These are phyloP conservation scores for Leptographium wingfieldii DNA, from an alignment of 2,329 filamentous ascomycete genomes.

Conservation along the genomic window DNA sequence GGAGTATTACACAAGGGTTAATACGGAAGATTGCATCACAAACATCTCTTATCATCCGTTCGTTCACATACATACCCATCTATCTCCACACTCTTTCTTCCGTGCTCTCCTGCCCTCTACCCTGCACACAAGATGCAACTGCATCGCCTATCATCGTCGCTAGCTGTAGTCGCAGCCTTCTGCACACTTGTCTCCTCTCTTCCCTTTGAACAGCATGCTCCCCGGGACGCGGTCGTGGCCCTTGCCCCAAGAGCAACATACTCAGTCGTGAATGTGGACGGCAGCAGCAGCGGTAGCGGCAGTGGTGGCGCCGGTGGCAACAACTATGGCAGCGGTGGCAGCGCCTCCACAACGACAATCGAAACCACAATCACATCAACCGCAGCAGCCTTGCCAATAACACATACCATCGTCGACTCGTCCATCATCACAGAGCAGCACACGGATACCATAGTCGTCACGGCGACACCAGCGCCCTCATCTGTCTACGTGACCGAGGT, in stretches of 20 bases:
- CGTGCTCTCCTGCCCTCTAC: background rate
- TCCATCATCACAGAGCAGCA: conserved; percentile 13
- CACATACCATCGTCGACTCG: conserved; percentile 13
- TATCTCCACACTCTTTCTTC: background rate
- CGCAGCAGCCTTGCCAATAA: conserved; percentile 7
- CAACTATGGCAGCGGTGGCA: background rate
- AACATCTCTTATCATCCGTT: too few relatives aligned
- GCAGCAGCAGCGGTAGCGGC: conserved; percentile 11
- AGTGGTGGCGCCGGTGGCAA: conserved; percentile 1
- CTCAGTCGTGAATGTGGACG: conserved; percentile 26
- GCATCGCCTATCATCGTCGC: conserved; percentile 6
- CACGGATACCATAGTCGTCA: conserved; percentile 16
- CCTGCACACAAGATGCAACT: conserved; percentile 10
- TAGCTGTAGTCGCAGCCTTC: conserved; percentile 9
- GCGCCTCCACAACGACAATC: background rate
- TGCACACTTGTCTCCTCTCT: conserved; percentile 6
- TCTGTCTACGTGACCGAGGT: conserved; percentile 15
- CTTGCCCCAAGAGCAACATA: conserved; percentile 23
- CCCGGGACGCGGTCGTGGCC: conserved; percentile 4
- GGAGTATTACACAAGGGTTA: too few relatives aligned
- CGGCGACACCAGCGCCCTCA: conserved; percentile 9
- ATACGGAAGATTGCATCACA: background rate
- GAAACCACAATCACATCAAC: background rate
- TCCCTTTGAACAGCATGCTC: conserved; percentile 14
- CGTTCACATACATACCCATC: background rate